Base-by-base conservation (phyloP, 495 filamentous ascomycete genomes). In the Arthonia radiata region DNA sequence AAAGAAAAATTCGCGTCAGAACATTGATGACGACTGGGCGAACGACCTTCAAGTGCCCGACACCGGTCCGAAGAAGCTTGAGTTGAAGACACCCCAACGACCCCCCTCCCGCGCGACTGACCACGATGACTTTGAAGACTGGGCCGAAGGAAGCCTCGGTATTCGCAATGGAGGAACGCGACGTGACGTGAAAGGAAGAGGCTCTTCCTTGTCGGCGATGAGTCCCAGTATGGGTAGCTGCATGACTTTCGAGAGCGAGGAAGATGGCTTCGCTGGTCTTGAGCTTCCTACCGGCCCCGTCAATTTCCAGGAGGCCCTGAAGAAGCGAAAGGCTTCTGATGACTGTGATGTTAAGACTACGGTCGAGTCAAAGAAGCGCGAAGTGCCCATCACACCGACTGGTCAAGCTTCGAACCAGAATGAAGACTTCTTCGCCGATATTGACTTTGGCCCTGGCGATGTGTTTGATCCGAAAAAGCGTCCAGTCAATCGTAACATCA, bases 181-280 rank as follows among this genome's bases (percentile, higher is more conserved):
- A 22, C 67, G 75, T 34, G 75, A 82, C 42, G 61, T 57, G 8
- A 86, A 76, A 15, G 62, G 67, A 39, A 66, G 77, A 31, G 79
- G 76, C 49, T 91, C 78, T 1, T 76, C 80, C 8, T 71, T 75
- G 15, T 90, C 80, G 14, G 71, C 74, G 14, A 63, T 92, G 46
- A 91, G 83, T 37, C 79, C 86, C 7, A 92, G 81, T 39, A 62
- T 83, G 24, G 72, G 79, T 27, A 91, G 81, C 48, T 86, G 75
- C 31, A 56, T 89, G 32, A 90, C 80, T 4, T 61, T 63, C n/a
- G 86, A 90, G 47, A 93, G 83, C 42, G 86, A 93, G 39, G 82
- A 91, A 39, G 86, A 93, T 35, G 66, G 71, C 4, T 57, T 93
- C 23, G 71, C 82, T 33, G 83, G 83, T 14, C 57, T 97, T 11